Evolutionary conservation across 805 yeast genomes (phyloP), one percentile per base, ranked within the genome.

Genomic region (Kodamaea leandrae): DNA sequence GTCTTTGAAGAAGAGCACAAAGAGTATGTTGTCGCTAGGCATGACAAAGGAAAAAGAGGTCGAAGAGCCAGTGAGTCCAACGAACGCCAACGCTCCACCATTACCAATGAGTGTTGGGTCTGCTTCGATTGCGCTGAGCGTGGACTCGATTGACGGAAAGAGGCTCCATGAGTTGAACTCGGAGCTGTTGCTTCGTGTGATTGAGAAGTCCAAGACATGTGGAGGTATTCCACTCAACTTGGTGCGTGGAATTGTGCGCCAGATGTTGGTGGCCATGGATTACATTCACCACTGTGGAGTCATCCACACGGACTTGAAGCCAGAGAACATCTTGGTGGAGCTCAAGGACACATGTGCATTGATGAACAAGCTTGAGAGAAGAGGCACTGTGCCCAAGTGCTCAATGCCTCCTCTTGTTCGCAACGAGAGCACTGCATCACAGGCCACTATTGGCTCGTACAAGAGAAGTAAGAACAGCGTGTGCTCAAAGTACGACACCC

Each of bases 281-380:
- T 78, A 74, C 51, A 61, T 80, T 48, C 86, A 81, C 56, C 71
- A 64, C 51, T 80, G 86, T 57, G 85, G 85, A 2, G 66, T 82
- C 8, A 80, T 82, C 29, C 74, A 69, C 53, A 69, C 74, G 5
- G 74, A 69, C 44, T 54, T 69, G 36, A 69, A 69, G 42, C 74
- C 74, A 0, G 74, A 69, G 41, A 68, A 68, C 47, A 58, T 64
- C 21, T 38, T 77, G 32, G 68, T 77, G 30, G 79, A 76, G 47
- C 74, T 80, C 23, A 67, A 71, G 41, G 77, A 78, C 48, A 78
- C 77, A 35, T 78, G 76, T 46, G 69, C 65, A 44, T 66, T 79
- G 35, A 74, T 79, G 30, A 58, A 64, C 33, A 37, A 66, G 37
- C 55, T 74, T 30, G 78, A 74, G 45, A 46, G 37, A n/a, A 53